Base-by-base conservation (phyloP, 164 flowering plant genomes). In the Pachysandra terminalis region DNA sequence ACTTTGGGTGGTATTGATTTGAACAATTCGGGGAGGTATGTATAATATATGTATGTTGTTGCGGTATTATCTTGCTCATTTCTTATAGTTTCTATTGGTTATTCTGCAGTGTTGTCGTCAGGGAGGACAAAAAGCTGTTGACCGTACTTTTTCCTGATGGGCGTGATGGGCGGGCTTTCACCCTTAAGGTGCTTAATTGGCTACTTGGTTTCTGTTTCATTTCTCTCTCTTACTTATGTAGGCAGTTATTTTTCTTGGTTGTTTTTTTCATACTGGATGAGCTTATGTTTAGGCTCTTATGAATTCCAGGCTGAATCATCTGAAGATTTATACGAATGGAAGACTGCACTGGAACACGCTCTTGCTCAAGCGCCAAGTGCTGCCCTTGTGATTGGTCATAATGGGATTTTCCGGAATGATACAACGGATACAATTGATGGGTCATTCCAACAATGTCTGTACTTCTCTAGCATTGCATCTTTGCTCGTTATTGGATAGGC, bases 61-160 rank as follows among this genome's bases (percentile, higher is more conserved):
- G 37, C 24, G 45, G 41, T 49, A 26, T 57, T 53, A 16, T 37
- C 24, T 49, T 27, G 63, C 28, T 37, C 68, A 16, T 55, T 54
- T 66, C 55, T 69, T 45, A 76, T 37, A 13, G 17, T 48, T 51
- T 26, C 24, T 9, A 24, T 27, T 74, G 12, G 13, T 65, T 19
- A 35, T 63, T 59, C 65, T 86, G 78, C 85, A 96, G 99, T 75
- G 99, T 96, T 73, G 97, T 96, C 71, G 96, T 90, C 25, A 81
- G 97, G 80, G 99, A 93, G 74, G 98, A 96, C 77, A 96, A 96
- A 76, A 93, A 90, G 68, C 81, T 96, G 56, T 72, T 96, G 62
- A 96, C 99, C 66, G 99, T 96, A 22, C 77, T 96, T 72, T 96
- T 96, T 79, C 99, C 99, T 69, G 99, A 93, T 83, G 98, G 99